A percentile compares a stretch with the other conserved stretches of the same genome.
Evolutionary conservation across 495 filamentous ascomycete species (phyloP).

Genomic region (Jackrogersella multiformis): DNA sequence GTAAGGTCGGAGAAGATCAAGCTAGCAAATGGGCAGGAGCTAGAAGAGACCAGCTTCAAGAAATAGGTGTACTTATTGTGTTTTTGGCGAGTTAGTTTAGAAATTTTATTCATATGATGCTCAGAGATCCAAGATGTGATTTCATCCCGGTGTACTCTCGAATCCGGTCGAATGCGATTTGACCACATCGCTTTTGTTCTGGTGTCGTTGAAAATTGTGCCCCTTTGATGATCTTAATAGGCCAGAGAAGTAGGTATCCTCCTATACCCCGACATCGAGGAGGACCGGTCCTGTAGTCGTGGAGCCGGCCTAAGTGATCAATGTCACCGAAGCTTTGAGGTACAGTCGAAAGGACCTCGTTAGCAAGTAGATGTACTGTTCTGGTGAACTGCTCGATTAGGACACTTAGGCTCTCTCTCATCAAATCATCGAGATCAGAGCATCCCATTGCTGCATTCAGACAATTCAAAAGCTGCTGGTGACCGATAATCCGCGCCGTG

Average conservation of each 20-base stretch:
- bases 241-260: conserved; percentile 45
- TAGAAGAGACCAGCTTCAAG: conserved; percentile 40
- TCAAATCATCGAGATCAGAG: conserved; percentile 8
- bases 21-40: conserved; percentile 40
- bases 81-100: neutral
- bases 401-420: conserved; percentile 10
- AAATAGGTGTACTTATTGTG: neutral
- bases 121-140: conserved; percentile 37
- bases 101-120: conserved; percentile 30
- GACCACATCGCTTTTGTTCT: conserved; percentile 30
- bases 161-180: conserved; percentile 43
- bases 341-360: conserved; percentile 44
- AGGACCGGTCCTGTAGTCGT: conserved; percentile 13
- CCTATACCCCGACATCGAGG: conserved; percentile 36
- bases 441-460: neutral
- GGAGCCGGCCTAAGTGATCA: conserved; percentile 29
- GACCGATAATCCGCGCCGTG: conserved; percentile 43
- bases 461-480: conserved; percentile 43
- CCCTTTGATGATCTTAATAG: conserved; percentile 43
- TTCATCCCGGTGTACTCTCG: conserved; percentile 49
- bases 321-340: conserved; percentile 41
- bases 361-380: conserved; percentile 36
- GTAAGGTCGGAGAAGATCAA: conserved; percentile 44
- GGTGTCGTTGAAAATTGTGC: conserved; percentile 21
- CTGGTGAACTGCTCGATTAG: conserved; percentile 18